A percentile compares a stretch with the other conserved stretches of the same genome.
These are phyloP conservation scores for Globisporangium paroecandrum DNA, from an alignment of 352 stramenopile species.

Conservation along the genomic window DNA sequence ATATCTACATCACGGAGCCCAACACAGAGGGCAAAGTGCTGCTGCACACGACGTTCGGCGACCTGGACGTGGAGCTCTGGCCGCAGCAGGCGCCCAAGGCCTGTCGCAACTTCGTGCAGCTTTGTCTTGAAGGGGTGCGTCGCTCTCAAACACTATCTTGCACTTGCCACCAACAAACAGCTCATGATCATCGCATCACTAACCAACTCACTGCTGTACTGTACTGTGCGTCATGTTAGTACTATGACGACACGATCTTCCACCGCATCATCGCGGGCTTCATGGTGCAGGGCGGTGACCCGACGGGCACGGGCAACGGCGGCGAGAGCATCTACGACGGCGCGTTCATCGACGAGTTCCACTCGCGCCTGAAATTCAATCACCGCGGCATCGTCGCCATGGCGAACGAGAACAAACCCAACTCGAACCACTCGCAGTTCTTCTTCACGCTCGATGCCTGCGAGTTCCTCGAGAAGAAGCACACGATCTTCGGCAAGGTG, in stretches of 20 bases:
- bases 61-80: slow-evolving; percentile 97
- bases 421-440: slow-evolving; percentile 94
- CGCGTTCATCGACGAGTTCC: slow-evolving; percentile 91
- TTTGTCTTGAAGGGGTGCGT: slow-evolving; percentile 79
- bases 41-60: slow-evolving; percentile 95
- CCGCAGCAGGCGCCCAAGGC: slow-evolving; percentile 95
- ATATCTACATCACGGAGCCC: slow-evolving; percentile 97
- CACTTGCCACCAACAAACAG: not conserved
- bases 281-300: slow-evolving; percentile 95
- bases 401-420: slow-evolving; percentile 86
- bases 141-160: not conserved
- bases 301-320: slow-evolving; percentile 80
- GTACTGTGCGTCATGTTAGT: slow-evolving; percentile 35
- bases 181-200: not conserved
- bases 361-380: slow-evolving; percentile 94
- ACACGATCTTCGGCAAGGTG: slow-evolving; percentile 92
- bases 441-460: slow-evolving; percentile 97
- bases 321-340: slow-evolving; percentile 75
- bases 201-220: slow-evolving; percentile 7
- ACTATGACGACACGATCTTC: slow-evolving; percentile 96
- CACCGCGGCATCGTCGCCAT: slow-evolving; percentile 95
- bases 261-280: slow-evolving; percentile 94
- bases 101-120: slow-evolving; percentile 92
- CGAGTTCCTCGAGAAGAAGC: slow-evolving; percentile 93
- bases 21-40: slow-evolving; percentile 94